phyloP scores from a whole-genome alignment of 2,329 filamentous ascomycete genomes.

The Diaporthe batatas region DNA sequence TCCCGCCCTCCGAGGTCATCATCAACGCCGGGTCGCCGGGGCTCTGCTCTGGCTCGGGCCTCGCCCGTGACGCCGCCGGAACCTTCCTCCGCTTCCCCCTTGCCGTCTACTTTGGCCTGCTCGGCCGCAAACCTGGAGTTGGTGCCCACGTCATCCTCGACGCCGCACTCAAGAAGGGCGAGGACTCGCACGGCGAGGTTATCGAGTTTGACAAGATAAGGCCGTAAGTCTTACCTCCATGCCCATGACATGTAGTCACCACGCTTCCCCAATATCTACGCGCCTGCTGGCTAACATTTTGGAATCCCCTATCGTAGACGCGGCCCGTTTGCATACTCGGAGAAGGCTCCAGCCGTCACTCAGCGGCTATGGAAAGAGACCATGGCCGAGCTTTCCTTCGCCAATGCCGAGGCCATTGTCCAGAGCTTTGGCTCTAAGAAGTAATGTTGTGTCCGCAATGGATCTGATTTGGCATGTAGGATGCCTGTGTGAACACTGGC shows the following conservation, averaged over 20 bases:
- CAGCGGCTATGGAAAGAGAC: conserved; percentile 21
- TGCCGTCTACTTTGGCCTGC: not conserved
- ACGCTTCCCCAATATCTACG: not conserved
- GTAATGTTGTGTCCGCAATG: not conserved
- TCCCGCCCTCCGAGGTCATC: conserved; percentile 44
- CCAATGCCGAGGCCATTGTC: not conserved
- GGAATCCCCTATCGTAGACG: not conserved
- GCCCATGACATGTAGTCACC: not conserved
- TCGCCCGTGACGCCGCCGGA: conserved; percentile 11
- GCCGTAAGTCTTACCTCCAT: not conserved
- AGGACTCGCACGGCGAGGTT: conserved; percentile 11
- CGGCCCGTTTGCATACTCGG: conserved; percentile 18
- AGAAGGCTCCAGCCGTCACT: conserved; percentile 7
- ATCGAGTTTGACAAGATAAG: conserved; percentile 12
- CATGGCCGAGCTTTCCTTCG: conserved; percentile 1
- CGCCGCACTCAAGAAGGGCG: conserved; percentile 4
- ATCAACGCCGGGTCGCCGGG: conserved; percentile 45
- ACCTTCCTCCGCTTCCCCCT: conserved; percentile 2
- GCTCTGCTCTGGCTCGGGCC: conserved; percentile 36
- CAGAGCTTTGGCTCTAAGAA: conserved; percentile 3
- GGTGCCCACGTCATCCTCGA: conserved; percentile 14
- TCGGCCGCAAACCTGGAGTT: not conserved
- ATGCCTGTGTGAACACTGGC: not conserved
- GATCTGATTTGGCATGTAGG: conserved; percentile 3
- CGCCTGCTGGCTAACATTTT: not conserved